These are phyloP conservation scores for Vigna unguiculata DNA, from an alignment of 306 rosid species.

Conservation along the genomic window DNA sequence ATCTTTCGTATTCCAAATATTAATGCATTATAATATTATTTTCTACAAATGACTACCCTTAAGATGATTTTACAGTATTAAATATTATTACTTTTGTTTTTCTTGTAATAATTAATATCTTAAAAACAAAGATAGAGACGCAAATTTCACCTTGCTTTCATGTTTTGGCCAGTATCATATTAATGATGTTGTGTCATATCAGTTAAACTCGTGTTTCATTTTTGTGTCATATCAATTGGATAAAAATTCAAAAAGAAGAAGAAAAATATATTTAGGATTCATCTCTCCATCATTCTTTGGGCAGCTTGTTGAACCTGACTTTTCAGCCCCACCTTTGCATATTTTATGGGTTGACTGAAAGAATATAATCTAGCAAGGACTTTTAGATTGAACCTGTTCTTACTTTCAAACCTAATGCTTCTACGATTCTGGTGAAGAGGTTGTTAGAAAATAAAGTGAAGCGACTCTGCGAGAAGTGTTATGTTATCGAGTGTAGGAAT, in stretches of 20 bases:
- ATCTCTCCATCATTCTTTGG: conserved; percentile 24
- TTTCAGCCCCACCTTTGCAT: background rate
- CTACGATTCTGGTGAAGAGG: background rate
- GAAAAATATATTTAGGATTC: background rate
- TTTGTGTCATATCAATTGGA: conserved; percentile 41
- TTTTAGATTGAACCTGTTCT: background rate
- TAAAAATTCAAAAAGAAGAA: background rate
- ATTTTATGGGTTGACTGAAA: conserved; percentile 13
- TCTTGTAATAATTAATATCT: too few relatives aligned
- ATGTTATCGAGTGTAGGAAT: background rate
- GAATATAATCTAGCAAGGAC: background rate
- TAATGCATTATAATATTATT: background rate
- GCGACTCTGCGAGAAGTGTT: background rate
- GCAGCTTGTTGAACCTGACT: conserved; percentile 14
- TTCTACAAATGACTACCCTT: too few relatives aligned
- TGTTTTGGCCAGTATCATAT: background rate
- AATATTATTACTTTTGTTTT: too few relatives aligned
- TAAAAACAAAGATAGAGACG: too few relatives aligned
- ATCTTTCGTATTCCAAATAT: background rate
- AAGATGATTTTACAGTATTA: background rate
- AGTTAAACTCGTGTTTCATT: background rate
- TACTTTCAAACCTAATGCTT: background rate
- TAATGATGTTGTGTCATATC: conserved; percentile 24
- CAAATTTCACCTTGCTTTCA: background rate
- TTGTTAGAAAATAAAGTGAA: too few relatives aligned